Evolutionary conservation across 1,284 basidiomycete genomes (phyloP), one percentile per base, ranked within the genome.

Genomic region (Vanrija sp.): DNA sequence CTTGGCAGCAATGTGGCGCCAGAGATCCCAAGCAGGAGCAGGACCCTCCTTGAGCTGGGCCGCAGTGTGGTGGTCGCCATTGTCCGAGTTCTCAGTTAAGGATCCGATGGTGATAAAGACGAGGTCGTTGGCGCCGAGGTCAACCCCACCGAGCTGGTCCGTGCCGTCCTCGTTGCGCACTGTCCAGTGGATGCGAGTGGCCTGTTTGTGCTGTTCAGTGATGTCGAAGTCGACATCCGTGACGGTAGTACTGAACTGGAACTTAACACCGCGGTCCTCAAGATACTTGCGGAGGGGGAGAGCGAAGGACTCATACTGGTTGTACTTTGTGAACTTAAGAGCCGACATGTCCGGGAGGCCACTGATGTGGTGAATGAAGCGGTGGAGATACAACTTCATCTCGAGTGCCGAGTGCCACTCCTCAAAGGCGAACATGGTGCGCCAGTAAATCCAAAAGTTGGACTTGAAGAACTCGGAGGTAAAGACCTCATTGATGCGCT

Each of bases 311-410:
- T 51, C 50, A 43, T 51, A 51, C 23, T 51, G 50, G 34, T 45
- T 51, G 43, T 51, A 45, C 16, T 38, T 38, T 3, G 50, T 51
- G 15, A 51, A 51, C 43, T 38, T 45, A 43, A 51, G 34, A 3
- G 50, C 43, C 1, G 49, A 38, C 7, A 51, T 9, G 42, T 51
- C 29, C 19, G 49, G 43, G 9, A 45, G 29, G 29, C 49, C 48
- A 10, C 21, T 15, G 21, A 51, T 51, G 43, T 51, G 49, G 43
- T 45, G 49, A 14, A 44, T 51, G 14, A 49, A 51, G 15, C 49
- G 43, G 43, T 51, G 43, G 34, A 51, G 23, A 38, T 51, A 51
- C n/a, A 38, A 43, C 43, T 45, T 49, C 47, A 49, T 49, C 39
- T 49, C 47, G 12, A 49, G 47, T 5, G 47, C 47, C 12, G 38